These are phyloP conservation scores for Boeremia exigua DNA, from an alignment of 2,329 filamentous ascomycete species.

Conservation along the genomic window DNA sequence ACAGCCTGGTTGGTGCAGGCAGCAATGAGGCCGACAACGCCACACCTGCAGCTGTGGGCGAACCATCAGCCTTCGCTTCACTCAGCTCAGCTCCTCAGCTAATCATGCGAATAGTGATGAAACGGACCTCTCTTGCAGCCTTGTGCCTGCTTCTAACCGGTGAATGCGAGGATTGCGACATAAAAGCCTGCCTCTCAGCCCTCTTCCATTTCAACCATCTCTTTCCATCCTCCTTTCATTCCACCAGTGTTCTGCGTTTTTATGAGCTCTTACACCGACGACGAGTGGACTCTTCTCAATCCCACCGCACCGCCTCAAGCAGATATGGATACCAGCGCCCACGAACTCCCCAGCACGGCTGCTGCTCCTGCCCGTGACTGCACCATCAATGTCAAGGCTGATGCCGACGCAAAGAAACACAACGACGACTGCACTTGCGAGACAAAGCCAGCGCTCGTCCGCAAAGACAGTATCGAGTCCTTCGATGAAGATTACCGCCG, in stretches of 20 bases:
- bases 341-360: conserved; percentile 14
- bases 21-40: conserved; percentile 10
- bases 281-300: conserved; percentile 29
- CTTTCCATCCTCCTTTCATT: not conserved
- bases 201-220: not conserved
- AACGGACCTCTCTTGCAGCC: not conserved
- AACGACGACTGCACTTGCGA: conserved; percentile 8
- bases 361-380: not conserved
- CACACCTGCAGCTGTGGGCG: conserved; percentile 3
- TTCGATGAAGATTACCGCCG: conserved; percentile 14
- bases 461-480: conserved; percentile 18
- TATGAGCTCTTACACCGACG: conserved; percentile 27
- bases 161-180: not conserved
- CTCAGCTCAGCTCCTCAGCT: not conserved
- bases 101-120: not conserved
- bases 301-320: not conserved
- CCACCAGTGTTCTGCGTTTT: not conserved
- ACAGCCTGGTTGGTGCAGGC: conserved; percentile 2
- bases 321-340: conserved; percentile 18
- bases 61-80: conserved; percentile 10
- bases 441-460: conserved; percentile 8
- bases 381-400: not conserved
- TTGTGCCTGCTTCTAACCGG: conserved; percentile 6
- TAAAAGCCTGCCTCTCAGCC: not conserved
- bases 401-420: conserved; percentile 1